Evolutionary conservation across 352 stramenopile species (phyloP).

Genomic region (Pythium coloratum): DNA sequence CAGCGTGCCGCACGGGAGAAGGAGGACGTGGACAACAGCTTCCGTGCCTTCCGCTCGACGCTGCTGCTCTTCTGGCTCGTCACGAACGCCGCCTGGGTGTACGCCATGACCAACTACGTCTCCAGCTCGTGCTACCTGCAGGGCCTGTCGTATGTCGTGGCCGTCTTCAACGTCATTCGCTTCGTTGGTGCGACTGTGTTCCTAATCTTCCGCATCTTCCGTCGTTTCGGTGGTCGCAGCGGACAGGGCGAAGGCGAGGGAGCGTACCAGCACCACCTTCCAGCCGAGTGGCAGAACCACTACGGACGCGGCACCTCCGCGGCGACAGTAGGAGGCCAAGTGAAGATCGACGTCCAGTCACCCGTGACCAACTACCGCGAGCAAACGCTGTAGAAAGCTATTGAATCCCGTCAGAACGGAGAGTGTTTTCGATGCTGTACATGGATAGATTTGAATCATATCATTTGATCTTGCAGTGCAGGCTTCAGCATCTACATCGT

Average conservation of each 20-base stretch:
- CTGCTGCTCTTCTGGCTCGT: slow-evolving; percentile 56
- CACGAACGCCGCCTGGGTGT: slow-evolving; percentile 47
- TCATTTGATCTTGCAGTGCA: too few species aligned
- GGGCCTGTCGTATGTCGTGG: slow-evolving; percentile 44
- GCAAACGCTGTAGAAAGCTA: slow-evolving; percentile 10
- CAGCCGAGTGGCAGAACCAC: slow-evolving; percentile 24
- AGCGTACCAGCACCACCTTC: slow-evolving; percentile 17
- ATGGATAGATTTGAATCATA: neutral
- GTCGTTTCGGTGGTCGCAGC: slow-evolving; percentile 24
- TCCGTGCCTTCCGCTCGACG: slow-evolving; percentile 44
- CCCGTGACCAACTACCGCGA: slow-evolving; percentile 22
- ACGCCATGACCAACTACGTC: slow-evolving; percentile 43
- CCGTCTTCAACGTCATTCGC: slow-evolving; percentile 45
- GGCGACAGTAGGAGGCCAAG: slow-evolving; percentile 5
- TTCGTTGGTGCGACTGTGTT: slow-evolving; percentile 41
- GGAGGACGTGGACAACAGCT: slow-evolving; percentile 55
- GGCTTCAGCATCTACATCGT: too few species aligned
- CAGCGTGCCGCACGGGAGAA: slow-evolving; percentile 36
- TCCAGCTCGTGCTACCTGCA: slow-evolving; percentile 51
- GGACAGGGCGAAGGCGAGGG: neutral
- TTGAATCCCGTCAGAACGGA: neutral
- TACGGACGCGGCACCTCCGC: slow-evolving; percentile 5
- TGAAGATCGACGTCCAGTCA: slow-evolving; percentile 20
- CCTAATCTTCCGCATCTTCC: slow-evolving; percentile 38
- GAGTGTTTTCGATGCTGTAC: neutral